These are phyloP conservation scores for Solanum ossicruentum DNA, from an alignment of 257 asterid genomes.

Conservation along the genomic window DNA sequence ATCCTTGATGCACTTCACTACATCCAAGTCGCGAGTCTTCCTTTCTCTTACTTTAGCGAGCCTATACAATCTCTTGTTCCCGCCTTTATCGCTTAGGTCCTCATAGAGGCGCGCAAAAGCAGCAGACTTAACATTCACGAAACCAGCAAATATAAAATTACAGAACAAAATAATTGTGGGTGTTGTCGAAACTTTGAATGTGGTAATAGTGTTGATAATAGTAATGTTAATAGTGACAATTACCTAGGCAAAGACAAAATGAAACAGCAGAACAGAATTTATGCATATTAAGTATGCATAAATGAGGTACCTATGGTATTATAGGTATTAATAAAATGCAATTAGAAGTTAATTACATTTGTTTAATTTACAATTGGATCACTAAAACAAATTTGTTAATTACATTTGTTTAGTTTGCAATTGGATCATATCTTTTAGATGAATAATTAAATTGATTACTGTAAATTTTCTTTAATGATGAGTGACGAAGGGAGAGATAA, in stretches of 20 bases:
- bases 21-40: too few relatives aligned
- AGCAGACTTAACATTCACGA: too few relatives aligned
- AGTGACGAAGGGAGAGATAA: not conserved
- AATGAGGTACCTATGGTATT: not conserved
- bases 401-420: not conserved
- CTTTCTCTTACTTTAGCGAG: too few relatives aligned
- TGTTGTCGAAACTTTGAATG: not conserved
- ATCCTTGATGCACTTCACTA: too few relatives aligned
- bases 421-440: not conserved
- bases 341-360: not conserved
- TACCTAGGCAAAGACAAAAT: not conserved
- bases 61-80: too few relatives aligned
- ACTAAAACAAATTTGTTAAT: too few relatives aligned
- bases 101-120: too few relatives aligned
- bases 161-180: not conserved
- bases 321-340: not conserved
- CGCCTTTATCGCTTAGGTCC: too few relatives aligned
- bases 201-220: not conserved
- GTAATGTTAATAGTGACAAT: not conserved
- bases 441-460: not conserved
- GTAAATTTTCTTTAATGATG: not conserved
- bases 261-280: not conserved
- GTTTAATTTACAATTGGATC: not conserved
- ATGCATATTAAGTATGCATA: not conserved
- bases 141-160: too few relatives aligned